Base-by-base conservation (phyloP, 2,329 filamentous ascomycete genomes). In the Pestalotiopsis fici region DNA sequence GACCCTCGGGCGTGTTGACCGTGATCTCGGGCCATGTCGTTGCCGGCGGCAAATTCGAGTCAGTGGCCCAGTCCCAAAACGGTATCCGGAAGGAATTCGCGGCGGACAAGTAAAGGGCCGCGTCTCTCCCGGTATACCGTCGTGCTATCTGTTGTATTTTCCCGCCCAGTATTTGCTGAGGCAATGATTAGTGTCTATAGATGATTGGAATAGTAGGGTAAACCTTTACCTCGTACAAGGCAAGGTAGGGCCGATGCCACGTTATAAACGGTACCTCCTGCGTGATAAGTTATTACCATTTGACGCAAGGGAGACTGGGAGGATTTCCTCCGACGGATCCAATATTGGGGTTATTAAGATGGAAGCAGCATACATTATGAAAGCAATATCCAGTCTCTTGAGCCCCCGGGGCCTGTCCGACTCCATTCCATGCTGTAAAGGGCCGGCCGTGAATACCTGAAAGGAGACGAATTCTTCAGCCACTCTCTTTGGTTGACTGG, bases 241-340 rank as follows among this genome's bases (percentile, higher is more conserved):
- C 78, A 55, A 88, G 72, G 67, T 86, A 89, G 3, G 86, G 83
- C 5, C 87, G 84, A 74, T 90, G 87, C 87, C 86, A 89, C 21
- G 83, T 76, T 6, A 82, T 72, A 69, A 88, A 86, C 27, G 84
- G 73, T n/a, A 80, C 76, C 73, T 87, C 83, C 85, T 86, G 54
- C 18, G 31, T 11, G 70, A 13, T 39, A 5, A 57, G 66, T 68
- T 27, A 67, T 3, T 11, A 7, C 65, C 59, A n/a, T 13, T 25
- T 50, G 37, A 9, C 2, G 6, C 6, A n/a, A 18, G 5, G 18
- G 15, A 50, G 9, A 21, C 6, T 23, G n/a, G 6, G n/a, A n/a
- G n/a, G n/a, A n/a, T n/a, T n/a, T n/a, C n/a, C n/a, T n/a, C n/a
- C n/a, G n/a, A n/a, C n/a, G n/a, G n/a, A n/a, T n/a, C n/a, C n/a